phyloP scores from a whole-genome alignment of 139 green algal species.

The Nannochloris sp. region DNA sequence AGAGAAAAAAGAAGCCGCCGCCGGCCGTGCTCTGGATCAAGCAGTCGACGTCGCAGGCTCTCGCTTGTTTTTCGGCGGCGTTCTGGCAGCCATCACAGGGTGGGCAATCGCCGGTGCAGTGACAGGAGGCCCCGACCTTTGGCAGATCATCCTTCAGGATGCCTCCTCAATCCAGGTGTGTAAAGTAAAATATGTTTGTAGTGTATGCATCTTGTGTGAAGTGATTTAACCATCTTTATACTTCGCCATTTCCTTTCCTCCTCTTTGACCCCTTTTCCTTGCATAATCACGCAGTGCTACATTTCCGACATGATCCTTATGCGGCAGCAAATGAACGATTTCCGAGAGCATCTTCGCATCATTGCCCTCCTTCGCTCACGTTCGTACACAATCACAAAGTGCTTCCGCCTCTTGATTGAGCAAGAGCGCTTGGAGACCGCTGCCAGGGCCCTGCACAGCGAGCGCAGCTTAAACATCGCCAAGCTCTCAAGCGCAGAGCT shows the following conservation, averaged over 20 bases:
- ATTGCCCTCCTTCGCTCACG: not conserved
- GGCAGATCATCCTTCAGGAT: not conserved
- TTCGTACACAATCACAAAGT: not conserved
- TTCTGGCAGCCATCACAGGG: not conserved
- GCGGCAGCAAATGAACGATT: not conserved
- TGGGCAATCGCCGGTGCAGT: not conserved
- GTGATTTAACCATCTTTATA: not conserved
- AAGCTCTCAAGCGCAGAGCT: not conserved
- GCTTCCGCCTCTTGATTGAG: not conserved
- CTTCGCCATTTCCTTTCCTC: not conserved
- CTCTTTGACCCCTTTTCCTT: not conserved
- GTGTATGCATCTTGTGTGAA: not conserved
- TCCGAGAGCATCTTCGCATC: not conserved
- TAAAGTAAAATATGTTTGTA: not conserved
- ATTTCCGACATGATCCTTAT: not conserved
- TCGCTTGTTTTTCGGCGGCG: not conserved
- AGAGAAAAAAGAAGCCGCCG: not conserved
- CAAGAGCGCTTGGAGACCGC: not conserved
- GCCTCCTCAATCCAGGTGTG: not conserved
- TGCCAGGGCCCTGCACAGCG: not conserved
- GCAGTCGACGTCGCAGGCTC: not conserved
- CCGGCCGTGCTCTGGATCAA: not conserved
- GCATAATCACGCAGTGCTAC: not conserved
- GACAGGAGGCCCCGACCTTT: not conserved
- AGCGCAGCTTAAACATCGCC: not conserved